Percentiles rank a stretch among this genome's conserved stretches.
phyloP scores from a whole-genome alignment of 2,329 filamentous ascomycete genomes.

The Diaporthe sp. region DNA sequence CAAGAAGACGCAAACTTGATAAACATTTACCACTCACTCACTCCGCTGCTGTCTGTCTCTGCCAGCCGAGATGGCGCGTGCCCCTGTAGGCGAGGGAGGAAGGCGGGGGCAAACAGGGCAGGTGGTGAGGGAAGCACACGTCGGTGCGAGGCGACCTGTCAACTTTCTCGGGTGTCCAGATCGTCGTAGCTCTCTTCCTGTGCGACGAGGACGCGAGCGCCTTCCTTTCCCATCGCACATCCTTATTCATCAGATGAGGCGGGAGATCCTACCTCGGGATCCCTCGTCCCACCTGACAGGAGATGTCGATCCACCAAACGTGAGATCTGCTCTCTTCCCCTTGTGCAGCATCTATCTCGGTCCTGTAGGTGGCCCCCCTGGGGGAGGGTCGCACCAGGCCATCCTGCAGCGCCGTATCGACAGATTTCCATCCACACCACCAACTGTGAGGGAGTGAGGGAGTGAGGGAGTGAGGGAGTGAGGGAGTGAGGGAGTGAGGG shows the following conservation, averaged over 20 bases:
- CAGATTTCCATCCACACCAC: not conserved
- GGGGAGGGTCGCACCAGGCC: slow-evolving; percentile 10
- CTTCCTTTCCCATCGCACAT: slow-evolving; percentile 17
- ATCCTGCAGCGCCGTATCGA: slow-evolving; percentile 26
- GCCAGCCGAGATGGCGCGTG: slow-evolving; percentile 5
- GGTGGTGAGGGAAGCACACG: not conserved
- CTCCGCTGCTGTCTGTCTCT: slow-evolving; percentile 3
- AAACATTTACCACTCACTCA: not conserved
- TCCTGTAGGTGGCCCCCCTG: not conserved
- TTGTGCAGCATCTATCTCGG: slow-evolving; percentile 25
- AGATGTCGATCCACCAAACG: slow-evolving; percentile 18
- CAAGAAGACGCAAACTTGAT: slow-evolving; percentile 24
- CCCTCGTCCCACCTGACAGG: slow-evolving; percentile 22
- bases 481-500: no score
- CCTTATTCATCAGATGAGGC: slow-evolving; percentile 22
- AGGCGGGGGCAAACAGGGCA: slow-evolving; percentile 17
- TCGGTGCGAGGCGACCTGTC: slow-evolving; percentile 29
- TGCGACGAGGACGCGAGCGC: slow-evolving; percentile 14
- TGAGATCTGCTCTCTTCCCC: slow-evolving; percentile 21
- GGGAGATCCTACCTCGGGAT: slow-evolving; percentile 23
- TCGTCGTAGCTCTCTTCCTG: slow-evolving; percentile 15
- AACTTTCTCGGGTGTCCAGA: slow-evolving; percentile 28
- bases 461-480: not conserved
- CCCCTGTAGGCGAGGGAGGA: not conserved
- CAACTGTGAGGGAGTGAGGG: not conserved